Evolutionary conservation across 768 basidiomycete species (phyloP).

Genomic region (Boletus sensibilis): DNA sequence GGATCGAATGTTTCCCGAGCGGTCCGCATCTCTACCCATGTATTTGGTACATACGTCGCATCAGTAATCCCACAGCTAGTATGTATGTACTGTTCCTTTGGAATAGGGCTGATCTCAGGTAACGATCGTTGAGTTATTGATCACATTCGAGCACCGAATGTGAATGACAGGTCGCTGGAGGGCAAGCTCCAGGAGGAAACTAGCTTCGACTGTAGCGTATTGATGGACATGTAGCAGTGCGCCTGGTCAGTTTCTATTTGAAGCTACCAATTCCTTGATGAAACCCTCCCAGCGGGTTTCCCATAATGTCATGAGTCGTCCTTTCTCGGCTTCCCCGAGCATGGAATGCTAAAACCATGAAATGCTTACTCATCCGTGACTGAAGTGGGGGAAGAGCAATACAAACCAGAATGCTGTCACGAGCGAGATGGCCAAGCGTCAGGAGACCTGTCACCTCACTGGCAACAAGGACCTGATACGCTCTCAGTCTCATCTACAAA

Average conservation of each 20-base stretch:
- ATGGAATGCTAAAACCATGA: slow-evolving; percentile 47
- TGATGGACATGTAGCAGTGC: slow-evolving; percentile 46
- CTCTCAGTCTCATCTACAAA: neutral
- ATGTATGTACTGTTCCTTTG: slow-evolving; percentile 21
- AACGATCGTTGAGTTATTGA: slow-evolving; percentile 29
- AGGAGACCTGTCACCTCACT: slow-evolving; percentile 66
- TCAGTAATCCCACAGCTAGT: slow-evolving; percentile 29
- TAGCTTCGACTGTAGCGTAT: slow-evolving; percentile 40
- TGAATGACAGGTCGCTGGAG: slow-evolving; percentile 40
- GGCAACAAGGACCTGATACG: slow-evolving; percentile 56
- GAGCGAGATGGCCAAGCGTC: slow-evolving; percentile 60
- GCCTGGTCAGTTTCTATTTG: slow-evolving; percentile 26
- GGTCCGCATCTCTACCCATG: slow-evolving; percentile 37
- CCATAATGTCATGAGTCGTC: slow-evolving; percentile 42
- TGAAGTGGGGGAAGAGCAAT: neutral
- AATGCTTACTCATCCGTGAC: neutral
- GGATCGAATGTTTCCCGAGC: slow-evolving; percentile 37
- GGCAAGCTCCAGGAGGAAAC: slow-evolving; percentile 37
- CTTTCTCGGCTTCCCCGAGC: slow-evolving; percentile 47
- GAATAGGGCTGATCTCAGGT: slow-evolving; percentile 39
- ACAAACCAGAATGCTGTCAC: slow-evolving; percentile 61
- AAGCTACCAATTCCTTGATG: slow-evolving; percentile 35
- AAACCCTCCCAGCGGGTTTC: slow-evolving; percentile 49
- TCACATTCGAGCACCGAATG: slow-evolving; percentile 27
- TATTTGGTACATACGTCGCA: slow-evolving; percentile 26